phyloP scores from a whole-genome alignment of 202 grass and related monocot genomes.

The Setaria viridis region DNA sequence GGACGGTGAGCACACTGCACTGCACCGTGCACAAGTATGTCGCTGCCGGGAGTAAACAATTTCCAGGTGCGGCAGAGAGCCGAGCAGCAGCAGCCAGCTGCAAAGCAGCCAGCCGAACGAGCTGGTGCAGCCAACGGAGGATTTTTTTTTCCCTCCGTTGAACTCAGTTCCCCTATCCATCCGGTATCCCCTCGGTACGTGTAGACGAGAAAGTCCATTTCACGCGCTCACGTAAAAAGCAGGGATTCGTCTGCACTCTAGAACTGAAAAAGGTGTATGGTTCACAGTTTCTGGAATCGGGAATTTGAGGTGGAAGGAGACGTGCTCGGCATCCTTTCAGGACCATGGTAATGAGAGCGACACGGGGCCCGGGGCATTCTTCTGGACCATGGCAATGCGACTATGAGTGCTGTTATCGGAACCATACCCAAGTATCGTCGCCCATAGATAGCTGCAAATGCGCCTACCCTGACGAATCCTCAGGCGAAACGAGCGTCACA shows the following conservation, averaged over 20 bases:
- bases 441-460: background rate
- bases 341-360: background rate
- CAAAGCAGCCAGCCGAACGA: no score
- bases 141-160: no score
- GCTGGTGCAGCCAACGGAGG: background rate
- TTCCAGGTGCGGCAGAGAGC: no score
- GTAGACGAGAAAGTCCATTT: background rate
- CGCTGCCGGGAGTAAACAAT: background rate
- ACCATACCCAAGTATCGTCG: background rate
- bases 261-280: no score
- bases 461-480: background rate
- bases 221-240: slow-evolving; percentile 4
- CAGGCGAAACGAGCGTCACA: background rate
- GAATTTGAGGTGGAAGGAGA: background rate
- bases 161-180: no score
- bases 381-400: background rate
- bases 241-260: background rate
- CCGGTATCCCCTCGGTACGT: no score
- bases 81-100: no score
- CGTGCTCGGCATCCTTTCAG: background rate
- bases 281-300: background rate
- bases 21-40: background rate
- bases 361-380: background rate
- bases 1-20: background rate
- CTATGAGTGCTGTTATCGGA: background rate